Percentiles rank a stretch among this genome's conserved stretches.
These are phyloP conservation scores for Pseudognaphalium luteoalbum DNA, from an alignment of 129 eudicot genomes.

Conservation along the genomic window DNA sequence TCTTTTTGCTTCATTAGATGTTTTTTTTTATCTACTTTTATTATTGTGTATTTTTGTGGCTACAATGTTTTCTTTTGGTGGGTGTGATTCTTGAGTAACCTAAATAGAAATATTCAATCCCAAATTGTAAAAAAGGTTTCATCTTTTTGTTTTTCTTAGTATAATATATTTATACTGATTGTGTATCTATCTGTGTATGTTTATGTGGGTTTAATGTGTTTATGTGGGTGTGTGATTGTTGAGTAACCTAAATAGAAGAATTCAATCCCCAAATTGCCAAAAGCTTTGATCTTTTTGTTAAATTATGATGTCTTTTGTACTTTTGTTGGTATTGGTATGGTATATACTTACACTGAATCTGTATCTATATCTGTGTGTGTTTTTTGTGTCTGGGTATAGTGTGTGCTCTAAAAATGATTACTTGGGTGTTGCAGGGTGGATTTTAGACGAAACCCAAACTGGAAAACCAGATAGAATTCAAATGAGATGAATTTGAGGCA, in stretches of 20 bases:
- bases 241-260: background rate
- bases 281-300: background rate
- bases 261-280: too few relatives aligned
- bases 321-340: too few relatives aligned
- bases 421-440: slow-evolving; percentile 31
- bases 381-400: background rate
- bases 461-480: background rate
- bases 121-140: slow-evolving; percentile 14
- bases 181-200: background rate
- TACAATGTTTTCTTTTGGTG: background rate
- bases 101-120: background rate
- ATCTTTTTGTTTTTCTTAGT: background rate
- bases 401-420: background rate
- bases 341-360: background rate
- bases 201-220: background rate
- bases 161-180: background rate
- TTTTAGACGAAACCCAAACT: slow-evolving; percentile 24
- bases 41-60: background rate
- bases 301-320: background rate
- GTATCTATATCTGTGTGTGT: background rate
- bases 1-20: too few relatives aligned
- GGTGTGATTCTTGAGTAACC: background rate
- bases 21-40: too few relatives aligned
- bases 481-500: slow-evolving; percentile 70
- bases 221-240: background rate